phyloP scores from a whole-genome alignment of 2,329 filamentous ascomycete species.

The Amesomyces nigricolor region DNA sequence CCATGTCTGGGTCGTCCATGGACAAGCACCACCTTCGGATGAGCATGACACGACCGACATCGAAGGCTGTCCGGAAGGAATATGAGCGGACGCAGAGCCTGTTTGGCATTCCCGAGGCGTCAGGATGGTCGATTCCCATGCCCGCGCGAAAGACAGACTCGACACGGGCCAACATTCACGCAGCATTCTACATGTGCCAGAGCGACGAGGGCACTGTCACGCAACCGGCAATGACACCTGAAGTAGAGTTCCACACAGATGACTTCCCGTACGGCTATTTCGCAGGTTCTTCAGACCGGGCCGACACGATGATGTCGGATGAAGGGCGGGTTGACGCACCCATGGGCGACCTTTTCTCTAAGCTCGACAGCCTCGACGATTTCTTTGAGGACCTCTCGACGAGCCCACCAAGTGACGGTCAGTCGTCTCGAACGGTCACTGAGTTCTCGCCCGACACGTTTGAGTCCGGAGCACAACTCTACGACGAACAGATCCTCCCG shows the following conservation, averaged over 20 bases:
- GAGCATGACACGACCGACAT: constrained; percentile 92
- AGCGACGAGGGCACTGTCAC: constrained; percentile 53
- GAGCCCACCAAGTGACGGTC: constrained; percentile 56
- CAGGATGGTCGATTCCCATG: constrained; percentile 92
- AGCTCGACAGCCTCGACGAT: constrained; percentile 72
- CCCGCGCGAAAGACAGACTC: constrained; percentile 83
- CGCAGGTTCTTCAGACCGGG: constrained; percentile 60
- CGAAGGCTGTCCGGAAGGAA: constrained; percentile 81
- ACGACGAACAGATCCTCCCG: constrained; percentile 88
- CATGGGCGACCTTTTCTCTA: constrained; percentile 76
- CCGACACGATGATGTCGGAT: constrained; percentile 90
- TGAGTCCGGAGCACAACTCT: constrained; percentile 74
- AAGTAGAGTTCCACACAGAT: constrained; percentile 88
- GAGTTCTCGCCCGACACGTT: constrained; percentile 61
- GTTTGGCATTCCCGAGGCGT: constrained; percentile 93
- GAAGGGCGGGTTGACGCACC: constrained; percentile 66
- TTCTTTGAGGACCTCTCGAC: constrained; percentile 68
- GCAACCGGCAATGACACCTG: constrained; percentile 66
- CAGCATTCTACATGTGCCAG: constrained; percentile 91
- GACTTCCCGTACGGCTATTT: constrained; percentile 82
- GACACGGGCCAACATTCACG: constrained; percentile 88
- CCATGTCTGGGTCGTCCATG: constrained; percentile 84
- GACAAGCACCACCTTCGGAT: constrained; percentile 93
- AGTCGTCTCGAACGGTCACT: constrained; percentile 57
- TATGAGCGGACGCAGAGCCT: constrained; percentile 91